Evolutionary conservation across 495 filamentous ascomycete species (phyloP), one percentile per base, ranked within the genome.

Genomic region (Aspergillus steynii): DNA sequence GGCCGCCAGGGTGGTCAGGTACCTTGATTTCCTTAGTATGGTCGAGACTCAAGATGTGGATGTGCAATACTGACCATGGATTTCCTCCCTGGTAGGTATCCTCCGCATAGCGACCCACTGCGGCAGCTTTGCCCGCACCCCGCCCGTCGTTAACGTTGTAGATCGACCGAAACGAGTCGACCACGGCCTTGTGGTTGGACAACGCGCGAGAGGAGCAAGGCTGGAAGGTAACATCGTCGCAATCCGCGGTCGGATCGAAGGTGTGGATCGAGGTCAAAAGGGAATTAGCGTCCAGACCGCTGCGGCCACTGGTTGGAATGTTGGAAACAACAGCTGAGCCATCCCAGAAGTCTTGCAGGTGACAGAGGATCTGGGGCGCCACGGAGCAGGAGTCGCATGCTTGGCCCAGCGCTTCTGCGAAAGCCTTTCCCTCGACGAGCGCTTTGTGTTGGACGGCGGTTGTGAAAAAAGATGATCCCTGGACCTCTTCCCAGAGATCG

Each of bases 401-500:
- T 51, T 74, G 48, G 29, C 74, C 76, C n/a, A 83, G 52, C 42
- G 74, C 61, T 12, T 64, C 69, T 12, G 87, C 86, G 34, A 90
- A 79, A n/a, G 75, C 77, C 20, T 73, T 79, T 49, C 88, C 88
- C 69, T 89, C 86, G n/a, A 87, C 75, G 20, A 91, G 69, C 15
- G 88, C 81, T 59, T 69, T 76, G 56, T 81, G 75, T 61, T 86
- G 83, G 6, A 81, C 82, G 51, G 83, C 82, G 5, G 80, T 77
- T 5, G 85, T 88, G 66, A 87, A 88, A 73, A 88, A 87, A 34
- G 82, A 85, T 2, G 80, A 76, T 14, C 85, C 85, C 25, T 75
- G 60, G 0, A 89, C 82, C 67, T 92, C 89, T 63, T 92, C 89
- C 89, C 89, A 92, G 0, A 92, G 81, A 69, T 92, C 78, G 53